phyloP scores from a whole-genome alignment of 2,329 filamentous ascomycete genomes.

The Ceratocystis destructans region DNA sequence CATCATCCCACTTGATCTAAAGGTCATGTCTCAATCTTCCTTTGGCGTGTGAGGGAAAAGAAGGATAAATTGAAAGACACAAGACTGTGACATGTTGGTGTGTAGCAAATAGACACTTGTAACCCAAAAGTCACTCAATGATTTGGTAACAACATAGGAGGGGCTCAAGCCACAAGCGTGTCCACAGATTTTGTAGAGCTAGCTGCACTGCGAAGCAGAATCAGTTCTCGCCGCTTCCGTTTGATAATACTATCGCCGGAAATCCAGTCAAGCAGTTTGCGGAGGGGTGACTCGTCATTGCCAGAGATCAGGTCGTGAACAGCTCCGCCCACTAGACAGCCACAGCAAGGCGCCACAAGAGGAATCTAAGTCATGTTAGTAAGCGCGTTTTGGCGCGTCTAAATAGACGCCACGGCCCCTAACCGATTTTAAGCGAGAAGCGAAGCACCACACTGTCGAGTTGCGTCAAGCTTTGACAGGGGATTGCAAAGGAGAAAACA shows the following conservation, averaged over 20 bases:
- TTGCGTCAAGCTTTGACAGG: constrained; percentile 7
- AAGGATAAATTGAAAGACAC: no score
- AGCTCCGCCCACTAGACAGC: constrained; percentile 49
- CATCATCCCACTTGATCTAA: no score
- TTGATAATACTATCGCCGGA: constrained; percentile 14
- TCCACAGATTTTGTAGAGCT: constrained; percentile 13
- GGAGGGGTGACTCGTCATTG: constrained; percentile 56
- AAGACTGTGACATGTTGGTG: background rate
- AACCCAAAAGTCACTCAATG: background rate
- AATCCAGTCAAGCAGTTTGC: constrained; percentile 32
- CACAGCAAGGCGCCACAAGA: constrained; percentile 57
- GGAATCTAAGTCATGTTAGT: constrained; percentile 33
- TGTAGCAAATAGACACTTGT: background rate
- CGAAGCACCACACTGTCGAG: background rate
- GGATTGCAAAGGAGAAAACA: constrained; percentile 14
- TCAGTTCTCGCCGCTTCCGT: background rate
- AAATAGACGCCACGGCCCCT: background rate
- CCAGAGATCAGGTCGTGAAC: constrained; percentile 56
- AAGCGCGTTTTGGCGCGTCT: background rate
- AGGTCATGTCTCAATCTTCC: no score
- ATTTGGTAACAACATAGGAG: background rate
- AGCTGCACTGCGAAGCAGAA: constrained; percentile 13
- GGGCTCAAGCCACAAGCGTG: constrained; percentile 15
- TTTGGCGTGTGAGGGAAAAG: no score
- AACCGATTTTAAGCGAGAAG: background rate